A percentile compares a stretch with the other conserved stretches of the same genome.
Conservation (phyloP, 192 early-diverging fungal species). For the Backusella luteola region DNA sequence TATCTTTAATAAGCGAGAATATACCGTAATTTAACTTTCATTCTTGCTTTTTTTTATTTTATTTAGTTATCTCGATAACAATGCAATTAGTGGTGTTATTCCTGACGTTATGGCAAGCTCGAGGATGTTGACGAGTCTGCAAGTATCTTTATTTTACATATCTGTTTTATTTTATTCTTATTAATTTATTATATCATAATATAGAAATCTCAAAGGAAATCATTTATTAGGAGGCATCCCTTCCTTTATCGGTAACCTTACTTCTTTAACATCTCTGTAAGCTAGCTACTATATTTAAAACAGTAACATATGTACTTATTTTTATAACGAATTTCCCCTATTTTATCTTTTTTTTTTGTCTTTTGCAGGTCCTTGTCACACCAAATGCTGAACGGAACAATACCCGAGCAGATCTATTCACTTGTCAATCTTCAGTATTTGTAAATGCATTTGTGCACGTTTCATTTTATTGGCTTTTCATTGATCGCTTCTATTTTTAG, state of each 20-base stretch:
- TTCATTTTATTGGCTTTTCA: neutral
- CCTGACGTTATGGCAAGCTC: slow-evolving; percentile 20
- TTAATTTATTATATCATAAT: neutral
- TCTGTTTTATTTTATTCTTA: slow-evolving; percentile 18
- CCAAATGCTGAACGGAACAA: slow-evolving; percentile 26
- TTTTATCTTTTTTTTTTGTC: neutral
- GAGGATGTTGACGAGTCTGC: neutral
- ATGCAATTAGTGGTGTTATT: slow-evolving; percentile 24
- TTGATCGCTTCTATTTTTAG: slow-evolving; percentile 16
- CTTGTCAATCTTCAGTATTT: slow-evolving; percentile 24
- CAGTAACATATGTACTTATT: neutral
- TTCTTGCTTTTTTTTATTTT: neutral
- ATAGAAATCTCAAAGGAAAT: slow-evolving; percentile 16
- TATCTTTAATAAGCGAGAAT: neutral
- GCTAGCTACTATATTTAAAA: slow-evolving; percentile 3
- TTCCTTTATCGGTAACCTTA: slow-evolving; percentile 20
- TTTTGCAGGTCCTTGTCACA: slow-evolving; percentile 15
- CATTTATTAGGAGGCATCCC: slow-evolving; percentile 16
- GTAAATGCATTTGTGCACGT: slow-evolving; percentile 24
- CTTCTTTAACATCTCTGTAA: slow-evolving; percentile 18
- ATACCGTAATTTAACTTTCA: neutral
- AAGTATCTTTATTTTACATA: neutral
- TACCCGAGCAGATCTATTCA: slow-evolving; percentile 24
- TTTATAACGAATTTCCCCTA: neutral
- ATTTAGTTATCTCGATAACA: slow-evolving; percentile 24